These are phyloP conservation scores for Fraxinus americana DNA, from an alignment of 257 asterid genomes.

Conservation along the genomic window DNA sequence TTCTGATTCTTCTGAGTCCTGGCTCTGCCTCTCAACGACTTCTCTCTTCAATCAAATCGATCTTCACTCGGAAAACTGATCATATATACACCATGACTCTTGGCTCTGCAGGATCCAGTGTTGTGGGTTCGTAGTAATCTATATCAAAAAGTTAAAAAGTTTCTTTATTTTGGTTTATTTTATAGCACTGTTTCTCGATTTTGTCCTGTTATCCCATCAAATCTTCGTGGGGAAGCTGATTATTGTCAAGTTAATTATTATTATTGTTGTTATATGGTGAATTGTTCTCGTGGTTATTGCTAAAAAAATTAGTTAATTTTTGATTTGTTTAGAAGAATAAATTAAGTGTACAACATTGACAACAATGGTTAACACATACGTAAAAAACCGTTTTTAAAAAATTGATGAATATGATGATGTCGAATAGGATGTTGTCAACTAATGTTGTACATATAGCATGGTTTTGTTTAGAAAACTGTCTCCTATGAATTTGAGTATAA, in stretches of 20 bases:
- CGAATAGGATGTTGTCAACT: too few relatives aligned
- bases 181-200: not conserved
- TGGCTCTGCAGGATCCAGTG: conserved; percentile 59
- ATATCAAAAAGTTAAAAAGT: not conserved
- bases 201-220: not conserved
- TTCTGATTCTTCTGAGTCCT: not conserved
- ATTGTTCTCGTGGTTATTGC: not conserved
- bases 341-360: too few relatives aligned
- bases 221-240: not conserved
- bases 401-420: too few relatives aligned
- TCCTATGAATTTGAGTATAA: not conserved
- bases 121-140: conserved; percentile 40
- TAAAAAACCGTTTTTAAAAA: too few relatives aligned
- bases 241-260: not conserved
- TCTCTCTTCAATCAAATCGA: conserved; percentile 29
- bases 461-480: not conserved
- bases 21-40: not conserved
- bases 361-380: too few relatives aligned
- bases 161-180: not conserved
- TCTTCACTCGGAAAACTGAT: conserved; percentile 15
- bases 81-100: conserved; percentile 38
- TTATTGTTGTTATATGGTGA: not conserved
- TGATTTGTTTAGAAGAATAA: not conserved
- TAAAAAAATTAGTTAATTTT: not conserved
- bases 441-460: too few relatives aligned